Base-by-base conservation (phyloP, 495 filamentous ascomycete species). In the Aspergillus affinis region DNA sequence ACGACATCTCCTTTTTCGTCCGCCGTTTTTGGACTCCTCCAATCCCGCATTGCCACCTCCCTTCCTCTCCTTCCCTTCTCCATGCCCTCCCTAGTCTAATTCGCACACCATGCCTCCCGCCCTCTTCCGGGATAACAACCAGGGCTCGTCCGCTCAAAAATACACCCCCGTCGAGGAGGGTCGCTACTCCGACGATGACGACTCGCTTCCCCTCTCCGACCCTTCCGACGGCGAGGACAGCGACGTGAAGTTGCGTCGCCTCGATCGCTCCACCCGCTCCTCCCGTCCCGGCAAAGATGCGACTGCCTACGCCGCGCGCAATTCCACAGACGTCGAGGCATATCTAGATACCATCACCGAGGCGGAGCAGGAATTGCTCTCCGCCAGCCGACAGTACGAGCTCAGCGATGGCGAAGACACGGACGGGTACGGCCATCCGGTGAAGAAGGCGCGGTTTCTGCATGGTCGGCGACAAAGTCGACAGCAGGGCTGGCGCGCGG, bases 291-390 rank as follows among this genome's bases (percentile, higher is more conserved):
- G 50, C 48, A 41, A 58, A 17, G 30, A 54, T 23, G 36, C 61
- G 47, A 48, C 57, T 54, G 55, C 62, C 29, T 64, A 64, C 55
- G 58, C 49, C 32, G 55, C 63, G 52, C 63, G 59, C 56, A 62
- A 67, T 48, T 64, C 63, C 44, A 54, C 61, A 26, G 65, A 71
- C 32, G 54, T 65, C 59, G 68, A 71, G 23, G 50, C 61, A 17
- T 68, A 68, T 49, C 61, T 71, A 15, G 61, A 62, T 36, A 58
- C 57, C 23, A 60, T 70, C 32, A 66, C 68, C 51, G 65, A 65
- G 17, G 68, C 62, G 23, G 68, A 71, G 51, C 65, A 63, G 52
- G 59, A 68, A 44, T 54, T 71, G 21, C 65, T 71, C 29, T 60
- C 62, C 18, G 66, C 63, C 1, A 62, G 60, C 17, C 56, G 59